Percentiles rank a stretch among this genome's conserved stretches.
Conservation (phyloP, 176 grass and related monocot species). For the Cenchrus americanus region DNA sequence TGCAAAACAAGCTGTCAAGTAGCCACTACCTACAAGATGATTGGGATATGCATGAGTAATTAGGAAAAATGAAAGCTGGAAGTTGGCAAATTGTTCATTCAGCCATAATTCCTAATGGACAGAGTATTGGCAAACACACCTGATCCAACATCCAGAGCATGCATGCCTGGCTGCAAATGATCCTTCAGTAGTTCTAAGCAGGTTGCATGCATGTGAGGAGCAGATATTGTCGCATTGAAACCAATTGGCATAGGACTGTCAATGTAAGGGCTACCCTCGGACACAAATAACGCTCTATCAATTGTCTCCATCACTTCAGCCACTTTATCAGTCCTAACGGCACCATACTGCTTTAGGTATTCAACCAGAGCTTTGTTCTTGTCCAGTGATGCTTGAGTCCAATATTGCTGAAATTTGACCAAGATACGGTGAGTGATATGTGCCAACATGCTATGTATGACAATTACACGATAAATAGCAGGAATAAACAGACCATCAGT, state of each 20-base stretch:
- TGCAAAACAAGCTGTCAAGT: constrained; percentile 86
- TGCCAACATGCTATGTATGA: neutral
- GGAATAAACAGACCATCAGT: neutral
- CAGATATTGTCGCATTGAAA: constrained; percentile 83
- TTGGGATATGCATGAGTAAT: neutral
- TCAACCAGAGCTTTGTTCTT: constrained; percentile 75
- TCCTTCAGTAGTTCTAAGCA: constrained; percentile 83
- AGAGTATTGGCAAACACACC: constrained; percentile 37
- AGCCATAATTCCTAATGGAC: neutral
- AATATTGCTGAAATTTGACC: constrained; percentile 60
- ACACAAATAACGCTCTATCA: constrained; percentile 70
- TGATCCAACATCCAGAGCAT: constrained; percentile 86
- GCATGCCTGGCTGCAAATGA: constrained; percentile 77
- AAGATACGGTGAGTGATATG: constrained; percentile 31
- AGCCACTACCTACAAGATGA: constrained; percentile 65
- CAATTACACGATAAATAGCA: neutral
- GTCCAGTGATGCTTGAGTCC: constrained; percentile 58
- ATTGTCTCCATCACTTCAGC: constrained; percentile 74
- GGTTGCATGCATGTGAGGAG: constrained; percentile 84
- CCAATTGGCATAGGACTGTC: constrained; percentile 87
- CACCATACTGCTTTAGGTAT: constrained; percentile 60
- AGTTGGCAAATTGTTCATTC: neutral
- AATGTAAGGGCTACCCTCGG: constrained; percentile 58
- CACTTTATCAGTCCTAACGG: constrained; percentile 57
- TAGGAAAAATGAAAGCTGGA: neutral